phyloP scores from a whole-genome alignment of 352 stramenopile genomes.

The Phytophthora citrophthora region DNA sequence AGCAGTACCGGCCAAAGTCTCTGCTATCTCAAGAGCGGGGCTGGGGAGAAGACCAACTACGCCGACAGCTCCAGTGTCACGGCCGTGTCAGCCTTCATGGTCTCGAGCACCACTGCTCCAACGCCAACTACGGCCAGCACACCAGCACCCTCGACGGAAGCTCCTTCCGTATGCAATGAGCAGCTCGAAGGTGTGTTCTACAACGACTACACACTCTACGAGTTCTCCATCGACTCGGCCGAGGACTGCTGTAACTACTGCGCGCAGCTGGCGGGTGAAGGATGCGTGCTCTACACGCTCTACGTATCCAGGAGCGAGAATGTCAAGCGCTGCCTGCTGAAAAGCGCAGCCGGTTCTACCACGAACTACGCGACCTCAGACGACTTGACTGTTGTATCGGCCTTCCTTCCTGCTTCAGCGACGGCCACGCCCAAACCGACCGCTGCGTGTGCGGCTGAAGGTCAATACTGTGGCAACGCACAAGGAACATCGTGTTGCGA shows the following conservation, averaged over 20 bases:
- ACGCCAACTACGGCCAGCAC: constrained; percentile 16
- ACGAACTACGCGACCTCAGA: constrained; percentile 30
- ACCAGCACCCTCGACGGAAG: constrained; percentile 14
- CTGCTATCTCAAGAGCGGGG: constrained; percentile 40
- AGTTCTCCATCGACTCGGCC: constrained; percentile 29
- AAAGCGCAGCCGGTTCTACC: constrained; percentile 22
- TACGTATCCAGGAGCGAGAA: constrained; percentile 30
- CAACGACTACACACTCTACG: constrained; percentile 32
- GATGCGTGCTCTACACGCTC: constrained; percentile 33
- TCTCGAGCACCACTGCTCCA: constrained; percentile 4
- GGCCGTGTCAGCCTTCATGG: constrained; percentile 32
- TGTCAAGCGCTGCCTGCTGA: constrained; percentile 31
- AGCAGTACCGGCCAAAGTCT: constrained; percentile 30
- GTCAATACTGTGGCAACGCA: constrained; percentile 51
- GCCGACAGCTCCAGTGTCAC: constrained; percentile 37
- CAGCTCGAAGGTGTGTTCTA: constrained; percentile 30
- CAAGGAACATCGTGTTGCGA: constrained; percentile 46
- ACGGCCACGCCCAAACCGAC: constrained; percentile 19
- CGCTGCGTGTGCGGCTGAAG: constrained; percentile 30
- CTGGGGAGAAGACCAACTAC: constrained; percentile 45
- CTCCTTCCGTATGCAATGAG: constrained; percentile 17
- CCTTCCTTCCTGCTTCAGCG: constrained; percentile 19
- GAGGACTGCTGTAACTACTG: constrained; percentile 36
- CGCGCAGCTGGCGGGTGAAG: constrained; percentile 18
- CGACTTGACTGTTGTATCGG: constrained; percentile 29